Base-by-base conservation (phyloP, 1,284 basidiomycete species). In the Anthracocystis panici-leucophaei region DNA sequence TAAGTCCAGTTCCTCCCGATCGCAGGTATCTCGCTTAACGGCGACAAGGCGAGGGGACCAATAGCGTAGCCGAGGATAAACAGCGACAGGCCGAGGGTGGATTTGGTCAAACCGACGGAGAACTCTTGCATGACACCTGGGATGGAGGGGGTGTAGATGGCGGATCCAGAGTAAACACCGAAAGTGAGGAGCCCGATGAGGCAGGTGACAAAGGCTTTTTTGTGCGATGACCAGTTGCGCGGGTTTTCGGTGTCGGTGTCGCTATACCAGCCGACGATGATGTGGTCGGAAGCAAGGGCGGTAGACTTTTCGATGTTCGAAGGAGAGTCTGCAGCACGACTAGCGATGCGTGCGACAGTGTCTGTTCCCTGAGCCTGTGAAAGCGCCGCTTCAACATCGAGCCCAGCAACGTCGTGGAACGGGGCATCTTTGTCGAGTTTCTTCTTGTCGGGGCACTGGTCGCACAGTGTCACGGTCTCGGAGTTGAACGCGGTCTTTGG, bases 51-150 rank as follows among this genome's bases (percentile, higher is more conserved):
- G 33, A 79, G 50, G 9, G 79, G 77, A 1, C 78, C 78, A 3
- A 77, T 8, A 7, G 59, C 78, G 10, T 79, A 69, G 0, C 90
- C 91, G 14, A 83, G 67, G 7, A 89, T 87, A 57, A 91, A 94
- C 8, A 93, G 81, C 61, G 90, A 91, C 38, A 94, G 88, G 2
- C 88, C 88, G 10, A 94, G 88, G 83, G 92, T 90, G 1, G 93
- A 90, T 69, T 93, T 90, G 72, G 90, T 89, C 44, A 88, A 87
- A 1, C 88, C 87, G 38, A 92, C 88, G 58, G 88, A 85, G 72
- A 93, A 92, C 9, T 90, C 88, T 11, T 80, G 66, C 46, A 89
- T 87, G 31, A 79, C 59, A 38, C 80, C 79, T 1, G 75, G 78
- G 73, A 80, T 84, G 5, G 78, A 82, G 3, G 56, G 64, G 0